These are phyloP conservation scores for Rheum nobile DNA, from an alignment of 148 eudicot species.

Conservation along the genomic window DNA sequence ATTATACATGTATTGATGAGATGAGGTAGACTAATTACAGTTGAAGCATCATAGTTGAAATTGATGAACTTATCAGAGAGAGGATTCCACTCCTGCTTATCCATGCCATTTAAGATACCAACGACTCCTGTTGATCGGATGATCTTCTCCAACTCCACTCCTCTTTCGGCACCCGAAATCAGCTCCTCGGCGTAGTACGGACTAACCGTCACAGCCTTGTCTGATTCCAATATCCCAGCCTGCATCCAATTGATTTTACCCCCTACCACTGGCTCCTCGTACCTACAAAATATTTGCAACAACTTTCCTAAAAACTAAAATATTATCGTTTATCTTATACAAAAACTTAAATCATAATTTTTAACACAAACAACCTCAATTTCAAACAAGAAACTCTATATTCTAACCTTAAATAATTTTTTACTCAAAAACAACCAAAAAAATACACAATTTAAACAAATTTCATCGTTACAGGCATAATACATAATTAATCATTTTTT, in stretches of 20 bases:
- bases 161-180: slow-evolving; percentile 47
- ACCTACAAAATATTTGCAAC: slow-evolving; percentile 21
- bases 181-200: slow-evolving; percentile 77
- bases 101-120: slow-evolving; percentile 94
- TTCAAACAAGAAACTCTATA: too few species aligned
- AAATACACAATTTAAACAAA: too few species aligned
- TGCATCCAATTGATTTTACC: slow-evolving; percentile 91
- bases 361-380: too few species aligned
- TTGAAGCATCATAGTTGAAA: slow-evolving; percentile 43
- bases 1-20: too few species aligned
- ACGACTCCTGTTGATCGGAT: slow-evolving; percentile 30
- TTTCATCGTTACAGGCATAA: too few species aligned
- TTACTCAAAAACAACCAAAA: too few species aligned
- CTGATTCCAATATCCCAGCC: slow-evolving; percentile 65
- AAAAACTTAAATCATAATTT: too few species aligned
- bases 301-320: too few species aligned
- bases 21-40: slow-evolving; percentile 33
- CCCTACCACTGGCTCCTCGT: slow-evolving; percentile 58
- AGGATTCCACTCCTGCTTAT: slow-evolving; percentile 86
- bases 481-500: too few species aligned
- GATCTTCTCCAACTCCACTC: slow-evolving; percentile 62
- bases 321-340: too few species aligned
- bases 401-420: too few species aligned
- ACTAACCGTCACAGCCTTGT: slow-evolving; percentile 67
- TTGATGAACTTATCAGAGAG: slow-evolving; percentile 46